phyloP scores from a whole-genome alignment of 371 early-diverging fungal genomes.

The Mucor plumbeus region DNA sequence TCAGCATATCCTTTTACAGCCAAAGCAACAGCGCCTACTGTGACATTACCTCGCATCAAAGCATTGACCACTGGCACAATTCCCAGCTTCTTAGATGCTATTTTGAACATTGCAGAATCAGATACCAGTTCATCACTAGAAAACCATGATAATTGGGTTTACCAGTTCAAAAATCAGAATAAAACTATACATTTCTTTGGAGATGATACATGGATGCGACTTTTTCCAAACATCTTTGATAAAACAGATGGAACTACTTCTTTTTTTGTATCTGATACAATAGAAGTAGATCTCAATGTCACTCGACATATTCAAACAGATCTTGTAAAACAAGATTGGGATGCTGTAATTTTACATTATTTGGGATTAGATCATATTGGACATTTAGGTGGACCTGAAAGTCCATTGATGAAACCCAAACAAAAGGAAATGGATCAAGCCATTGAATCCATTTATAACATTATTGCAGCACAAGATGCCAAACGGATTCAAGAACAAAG shows the following conservation, averaged over 20 bases:
- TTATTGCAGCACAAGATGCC: conserved; percentile 51
- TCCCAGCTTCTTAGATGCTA: conserved; percentile 77
- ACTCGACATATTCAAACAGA: conserved; percentile 77
- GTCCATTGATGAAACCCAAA: conserved; percentile 77
- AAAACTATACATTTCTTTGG: conserved; percentile 84
- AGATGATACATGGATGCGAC: conserved; percentile 94
- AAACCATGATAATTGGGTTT: conserved; percentile 77
- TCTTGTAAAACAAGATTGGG: conserved; percentile 73
- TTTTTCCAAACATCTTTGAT: conserved; percentile 77
- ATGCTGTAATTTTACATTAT: conserved; percentile 87
- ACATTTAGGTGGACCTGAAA: conserved; percentile 86
- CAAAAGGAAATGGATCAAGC: conserved; percentile 82
- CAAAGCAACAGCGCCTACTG: conserved; percentile 88
- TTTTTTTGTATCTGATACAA: conserved; percentile 82
- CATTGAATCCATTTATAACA: conserved; percentile 58
- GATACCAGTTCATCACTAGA: conserved; percentile 73
- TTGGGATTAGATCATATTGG: conserved; percentile 96
- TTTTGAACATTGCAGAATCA: conserved; percentile 85
- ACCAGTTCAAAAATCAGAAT: conserved; percentile 63
- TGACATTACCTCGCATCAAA: conserved; percentile 94
- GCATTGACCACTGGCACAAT: conserved; percentile 91
- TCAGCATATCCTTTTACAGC: conserved; percentile 72
- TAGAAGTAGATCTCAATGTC: conserved; percentile 81
- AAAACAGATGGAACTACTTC: conserved; percentile 80
- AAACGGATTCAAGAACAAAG: conserved; percentile 36